Conservation (phyloP, 441 rosid species). For the Metrosideros polymorpha region DNA sequence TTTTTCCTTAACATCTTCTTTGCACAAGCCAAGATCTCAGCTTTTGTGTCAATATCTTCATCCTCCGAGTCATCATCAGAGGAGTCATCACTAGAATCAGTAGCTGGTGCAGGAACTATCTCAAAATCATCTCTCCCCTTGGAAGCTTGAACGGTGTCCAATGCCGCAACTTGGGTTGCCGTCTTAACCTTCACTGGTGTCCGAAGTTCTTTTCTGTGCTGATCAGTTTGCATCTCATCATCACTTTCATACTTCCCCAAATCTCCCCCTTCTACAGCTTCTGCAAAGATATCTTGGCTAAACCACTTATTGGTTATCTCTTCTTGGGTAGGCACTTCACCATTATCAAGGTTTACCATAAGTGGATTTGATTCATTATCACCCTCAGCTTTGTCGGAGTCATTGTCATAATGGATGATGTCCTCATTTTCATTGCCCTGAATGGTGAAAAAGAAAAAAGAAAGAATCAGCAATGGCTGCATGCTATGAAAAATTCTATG, state of each 20-base stretch:
- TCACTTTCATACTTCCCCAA: conserved; percentile 43
- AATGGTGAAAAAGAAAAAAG: conserved; percentile 2
- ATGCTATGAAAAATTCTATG: background rate
- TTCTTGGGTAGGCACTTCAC: conserved; percentile 48
- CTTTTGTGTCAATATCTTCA: conserved; percentile 44
- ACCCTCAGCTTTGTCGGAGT: conserved; percentile 55
- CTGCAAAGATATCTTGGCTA: conserved; percentile 73
- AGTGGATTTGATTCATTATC: conserved; percentile 79
- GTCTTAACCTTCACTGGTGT: conserved; percentile 21
- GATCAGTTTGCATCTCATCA: conserved; percentile 36
- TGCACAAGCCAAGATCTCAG: conserved; percentile 84
- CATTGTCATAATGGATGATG: conserved; percentile 38
- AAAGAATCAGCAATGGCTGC: background rate
- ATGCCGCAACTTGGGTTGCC: conserved; percentile 4
- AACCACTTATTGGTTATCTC: conserved; percentile 83
- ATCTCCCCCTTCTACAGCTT: conserved; percentile 80
- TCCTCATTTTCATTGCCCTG: conserved; percentile 50
- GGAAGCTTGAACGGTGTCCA: conserved; percentile 10
- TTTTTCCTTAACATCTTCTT: conserved; percentile 94
- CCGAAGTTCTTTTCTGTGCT: conserved; percentile 6
- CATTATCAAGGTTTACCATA: conserved; percentile 58
- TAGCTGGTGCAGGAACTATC: conserved; percentile 71
- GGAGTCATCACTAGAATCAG: conserved; percentile 63
- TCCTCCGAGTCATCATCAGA: conserved; percentile 72
- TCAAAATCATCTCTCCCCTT: conserved; percentile 57